A percentile compares a stretch with the other conserved stretches of the same genome.
These are phyloP conservation scores for Fusarium sp. DNA, from an alignment of 2,329 filamentous ascomycete species.

Conservation along the genomic window DNA sequence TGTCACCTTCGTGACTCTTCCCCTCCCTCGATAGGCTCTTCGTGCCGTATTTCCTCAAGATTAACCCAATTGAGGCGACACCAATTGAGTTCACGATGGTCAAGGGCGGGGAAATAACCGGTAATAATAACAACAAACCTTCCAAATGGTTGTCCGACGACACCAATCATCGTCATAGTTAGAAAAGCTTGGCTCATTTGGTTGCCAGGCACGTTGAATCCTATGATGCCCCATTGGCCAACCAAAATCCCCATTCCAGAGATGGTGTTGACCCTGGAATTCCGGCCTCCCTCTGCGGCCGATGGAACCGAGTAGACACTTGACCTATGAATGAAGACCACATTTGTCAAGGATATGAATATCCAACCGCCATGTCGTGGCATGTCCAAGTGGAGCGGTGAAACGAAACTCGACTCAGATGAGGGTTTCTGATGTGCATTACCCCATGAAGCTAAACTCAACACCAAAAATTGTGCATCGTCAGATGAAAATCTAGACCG, in stretches of 20 bases:
- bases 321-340: neutral
- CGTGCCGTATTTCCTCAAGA: neutral
- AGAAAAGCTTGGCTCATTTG: neutral
- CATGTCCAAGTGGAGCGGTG: neutral
- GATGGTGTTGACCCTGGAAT: neutral
- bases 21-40: neutral
- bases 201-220: neutral
- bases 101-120: neutral
- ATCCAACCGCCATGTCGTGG: neutral
- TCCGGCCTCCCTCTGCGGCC: neutral
- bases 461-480: constrained; percentile 1
- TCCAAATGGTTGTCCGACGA: neutral
- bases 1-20: neutral
- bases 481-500: constrained; percentile 3
- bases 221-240: neutral
- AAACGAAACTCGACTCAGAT: neutral
- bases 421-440: neutral
- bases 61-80: neutral
- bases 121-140: neutral
- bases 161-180: neutral
- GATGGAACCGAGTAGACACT: neutral
- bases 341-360: neutral
- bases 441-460: neutral
- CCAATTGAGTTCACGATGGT: constrained; percentile 1
- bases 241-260: neutral